Evolutionary conservation across 2,329 filamentous ascomycete species (phyloP).

Genomic region (Diaporthe destruens): DNA sequence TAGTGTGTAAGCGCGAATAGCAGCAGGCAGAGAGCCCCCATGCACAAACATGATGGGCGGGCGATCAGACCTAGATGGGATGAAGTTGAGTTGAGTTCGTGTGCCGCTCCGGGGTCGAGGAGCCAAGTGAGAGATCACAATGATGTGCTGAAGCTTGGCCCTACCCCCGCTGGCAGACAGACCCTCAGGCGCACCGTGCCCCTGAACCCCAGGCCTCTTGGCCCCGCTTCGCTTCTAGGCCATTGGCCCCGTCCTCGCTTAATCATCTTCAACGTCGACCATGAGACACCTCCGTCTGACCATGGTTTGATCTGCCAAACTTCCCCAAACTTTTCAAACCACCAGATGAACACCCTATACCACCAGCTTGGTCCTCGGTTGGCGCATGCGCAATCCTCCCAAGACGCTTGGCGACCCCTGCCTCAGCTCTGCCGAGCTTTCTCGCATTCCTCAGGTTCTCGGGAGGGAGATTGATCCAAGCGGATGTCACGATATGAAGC

Average conservation of each 20-base stretch:
- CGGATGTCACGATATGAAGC: constrained; percentile 2
- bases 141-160: constrained; percentile 31
- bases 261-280: constrained; percentile 23
- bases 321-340: constrained; percentile 24
- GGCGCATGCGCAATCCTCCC: constrained; percentile 2
- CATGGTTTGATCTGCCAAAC: constrained; percentile 33
- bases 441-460: neutral
- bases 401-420: constrained; percentile 19
- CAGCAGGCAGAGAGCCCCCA: constrained; percentile 2
- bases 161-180: neutral
- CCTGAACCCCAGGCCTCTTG: neutral
- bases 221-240: neutral
- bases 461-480: constrained; percentile 23
- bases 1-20: neutral
- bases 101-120: neutral
- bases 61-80: constrained; percentile 25
- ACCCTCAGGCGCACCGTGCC: neutral
- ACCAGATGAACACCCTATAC: constrained; percentile 16
- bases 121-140: constrained; percentile 25
- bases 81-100: constrained; percentile 25
- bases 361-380: neutral
- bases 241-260: constrained; percentile 30
- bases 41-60: constrained; percentile 15
- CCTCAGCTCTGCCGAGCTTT: constrained; percentile 16
- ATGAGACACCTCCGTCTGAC: constrained; percentile 26